Base-by-base conservation (phyloP, 108 stramenopile species). In the Stephanodiscus triporus region DNA sequence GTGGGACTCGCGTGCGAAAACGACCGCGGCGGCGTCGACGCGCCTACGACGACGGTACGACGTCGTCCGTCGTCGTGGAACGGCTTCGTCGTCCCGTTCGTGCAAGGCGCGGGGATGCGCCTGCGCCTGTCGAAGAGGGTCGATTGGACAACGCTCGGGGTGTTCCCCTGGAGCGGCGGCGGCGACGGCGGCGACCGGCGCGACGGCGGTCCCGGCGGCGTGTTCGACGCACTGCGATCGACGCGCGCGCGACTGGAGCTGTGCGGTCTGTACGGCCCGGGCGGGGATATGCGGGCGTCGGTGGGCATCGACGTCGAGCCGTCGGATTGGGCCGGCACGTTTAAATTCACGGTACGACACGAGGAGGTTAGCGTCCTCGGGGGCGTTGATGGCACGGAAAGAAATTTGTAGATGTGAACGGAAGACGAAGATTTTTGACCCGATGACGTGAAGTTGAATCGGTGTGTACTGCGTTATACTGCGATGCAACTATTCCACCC, bases 101-200 rank as follows among this genome's bases (percentile, higher is more conserved):
- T 54, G 0, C 55, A 48, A 37, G 61, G 72, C 37, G 66, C 67
- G 40, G 78, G 78, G 17, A 27, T 79, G 62, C 71, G 78, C 27
- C 9, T 79, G 54, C 70, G 71, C 4, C 49, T 80, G 5, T 80
- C 72, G 20, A 80, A 73, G 55, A 73, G 63, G 63, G 73, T 80
- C 16, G 72, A 80, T 73, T 80, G 72, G 78, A 68, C 72, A n/a
- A 68, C 71, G 10, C 47, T 80, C 6, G 78, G 78, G 4, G 56
- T 80, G 23, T 80, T 80, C 49, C 78, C 78, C 17, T 80, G 78
- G 78, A 80, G 78, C 55, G 73, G 53, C 24, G 67, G 51, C 29
- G 57, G 43, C 50, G 5, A 9, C 11, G 55, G 48, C 9, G 38
- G 55, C 23, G 13, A 13, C 20, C 6, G 45, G 6, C 47, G 45